Evolutionary conservation across 2,329 filamentous ascomycete species (phyloP), one percentile per base, ranked within the genome.

Genomic region (Neonectria sp.): DNA sequence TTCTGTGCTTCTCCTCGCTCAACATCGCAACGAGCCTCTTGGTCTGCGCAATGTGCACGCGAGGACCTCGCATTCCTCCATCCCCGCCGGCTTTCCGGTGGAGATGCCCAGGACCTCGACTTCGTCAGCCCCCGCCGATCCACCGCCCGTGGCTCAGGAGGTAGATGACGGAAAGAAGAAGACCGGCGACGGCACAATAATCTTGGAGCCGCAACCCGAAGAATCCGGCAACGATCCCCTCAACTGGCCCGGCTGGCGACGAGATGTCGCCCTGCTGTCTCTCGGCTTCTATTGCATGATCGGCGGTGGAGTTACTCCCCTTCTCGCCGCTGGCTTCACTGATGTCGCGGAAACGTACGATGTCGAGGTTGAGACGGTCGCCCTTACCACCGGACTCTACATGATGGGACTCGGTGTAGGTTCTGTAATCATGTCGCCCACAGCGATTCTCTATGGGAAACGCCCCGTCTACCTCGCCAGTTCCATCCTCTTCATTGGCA

Each of bases 361-460:
- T 67, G 89, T 97, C 25, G 85, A 89, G 0, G 89, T 93, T 17
- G 88, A 94, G 33, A 82, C 88, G 58, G 94, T 98, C 4, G 92
- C 95, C 3, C 85, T 97, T 64, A 98, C 95, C 0, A 97, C 95
- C 0, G 95, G 95, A 1, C 83, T 98, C 15, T 98, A 94, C 82
- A 98, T 98, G 95, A 87, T 97, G 88, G 96, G 96, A 0, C 83
- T 98, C 45, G 95, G 95, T 2, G 75, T 98, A 1, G 95, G 95
- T 2, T 94, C 91, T 21, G 91, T 98, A 7, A 77, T 98, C 59
- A 91, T 93, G 75, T 96, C 93, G 0, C 96, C 95, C 0, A 98
- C 95, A 0, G 95, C 95, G 33, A 98, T 98, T 68, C 79, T 98
- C 0, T 98, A 84, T 67, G 96, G 95, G 2, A 98, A 98, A 81